Base-by-base conservation (phyloP, 306 rosid species). In the Cucumis cinereus region DNA sequence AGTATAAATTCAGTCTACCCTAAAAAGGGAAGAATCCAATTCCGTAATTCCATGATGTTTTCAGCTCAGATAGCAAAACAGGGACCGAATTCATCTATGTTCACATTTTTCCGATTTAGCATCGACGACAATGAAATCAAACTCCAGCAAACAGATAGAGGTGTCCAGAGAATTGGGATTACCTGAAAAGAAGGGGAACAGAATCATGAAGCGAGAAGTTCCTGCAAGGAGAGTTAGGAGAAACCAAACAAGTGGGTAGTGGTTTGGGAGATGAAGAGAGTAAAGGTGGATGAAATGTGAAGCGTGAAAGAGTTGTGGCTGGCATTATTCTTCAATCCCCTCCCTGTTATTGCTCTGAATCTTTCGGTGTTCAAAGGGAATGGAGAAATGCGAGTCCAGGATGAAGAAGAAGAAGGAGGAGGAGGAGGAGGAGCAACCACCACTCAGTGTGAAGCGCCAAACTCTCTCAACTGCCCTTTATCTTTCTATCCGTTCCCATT, bases 221-320 rank as follows among this genome's bases (percentile, higher is more conserved):
- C 79, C 84, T 77, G 6, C 78, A 79, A 76, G 79, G 45, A 11
- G 79, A 71, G 66, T 73, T 76, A 67, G 73, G 77, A 73, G 89
- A 81, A 52, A 81, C 77, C 78, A 82, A 49, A 73, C 50, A 77
- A 68, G 81, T 79, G 19, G 76, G 2, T 56, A 81, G 33, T 61
- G 87, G 87, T 57, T 80, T 90, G 43, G 89, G 81, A 78, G 80
- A 80, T 6, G 88, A 55, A 66, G 81, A 63, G 61, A 77, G 77
- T 9, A 85, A 82, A 75, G 86, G 83, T 22, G 77, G 68, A 75
- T 78, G 80, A 67, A 78, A 36, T 15, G 85, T 68, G 56, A 79
- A 78, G 69, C 85, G 84, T 5, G 84, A 75, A 86, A 87, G 87
- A 77, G 83, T 77, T n/a, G 74, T 55, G 87, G 80, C 74, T 53